Base-by-base conservation (phyloP, 345 rosid species). In the Salix dunnii region DNA sequence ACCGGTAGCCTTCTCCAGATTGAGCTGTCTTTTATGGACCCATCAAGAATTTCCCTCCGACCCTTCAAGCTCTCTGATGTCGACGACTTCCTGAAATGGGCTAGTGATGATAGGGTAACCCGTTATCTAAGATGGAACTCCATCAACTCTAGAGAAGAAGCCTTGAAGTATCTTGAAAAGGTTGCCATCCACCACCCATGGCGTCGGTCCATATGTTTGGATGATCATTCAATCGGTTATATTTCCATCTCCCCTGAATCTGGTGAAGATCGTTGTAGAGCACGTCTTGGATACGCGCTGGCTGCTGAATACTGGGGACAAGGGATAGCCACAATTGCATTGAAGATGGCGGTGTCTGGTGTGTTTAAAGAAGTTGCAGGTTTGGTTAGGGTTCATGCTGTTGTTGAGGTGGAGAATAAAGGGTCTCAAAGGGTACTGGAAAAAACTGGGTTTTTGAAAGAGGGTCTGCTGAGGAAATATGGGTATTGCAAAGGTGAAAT, bases 381-480 rank as follows among this genome's bases (percentile, higher is more conserved):
- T 2, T n/a, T 90, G 75, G 86, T 84, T 60, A 86, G 97, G 83
- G 10, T 91, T 20, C 84, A 90, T 65, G 97, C 94, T 60, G 73
- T 87, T 33, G 91, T 87, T 16, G 91, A 85, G 60, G 79, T 77
- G 23, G 90, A 90, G 65, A 88, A 93, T 21, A 74, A 25, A 14
- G 87, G 85, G 17, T 93, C 91, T 36, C 92, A 88, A 38, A 88
- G 86, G 77, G 90, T 91, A 7, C 48, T 87, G 66, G 90, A 87
- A 81, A 93, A 93, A 73, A 89, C 72, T 69, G 94, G 96, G 69
- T 89, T 90, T 63, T 10, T 36, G 73, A 85, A 82, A 75, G 92
- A 93, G 78, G 94, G 93, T 30, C 49, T 90, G 83, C 76, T 91
- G 21, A 86, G 93, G 82, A 88, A 87, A 69, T 88, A 84, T 48